Conservation (phyloP, 2,329 filamentous ascomycete genomes). For the Apiospora rasikravindrae region DNA sequence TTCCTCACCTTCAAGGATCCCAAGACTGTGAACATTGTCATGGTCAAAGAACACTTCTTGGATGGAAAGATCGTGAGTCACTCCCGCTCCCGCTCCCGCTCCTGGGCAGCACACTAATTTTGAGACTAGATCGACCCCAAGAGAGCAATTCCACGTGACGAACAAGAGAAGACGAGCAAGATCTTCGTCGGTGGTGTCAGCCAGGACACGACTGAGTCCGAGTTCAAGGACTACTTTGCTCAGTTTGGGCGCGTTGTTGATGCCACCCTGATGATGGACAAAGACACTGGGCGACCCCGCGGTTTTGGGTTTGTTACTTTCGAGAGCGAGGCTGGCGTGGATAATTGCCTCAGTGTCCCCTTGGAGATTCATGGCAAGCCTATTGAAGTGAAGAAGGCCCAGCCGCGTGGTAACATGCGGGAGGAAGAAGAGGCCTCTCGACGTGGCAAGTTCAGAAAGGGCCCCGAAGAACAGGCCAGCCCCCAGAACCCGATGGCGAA, state of each 20-base stretch:
- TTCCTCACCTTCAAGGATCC: constrained; percentile 98
- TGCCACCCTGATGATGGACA: constrained; percentile 99
- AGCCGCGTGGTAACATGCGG: constrained; percentile 90
- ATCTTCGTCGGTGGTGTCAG: constrained; percentile 98
- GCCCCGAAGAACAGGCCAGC: constrained; percentile 45
- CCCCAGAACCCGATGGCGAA: constrained; percentile 37
- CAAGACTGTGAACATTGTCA: constrained; percentile 97
- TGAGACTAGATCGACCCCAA: constrained; percentile 87
- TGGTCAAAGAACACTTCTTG: constrained; percentile 98
- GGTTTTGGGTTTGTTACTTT: constrained; percentile 99
- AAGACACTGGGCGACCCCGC: constrained; percentile 94
- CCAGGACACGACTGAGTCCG: constrained; percentile 93
- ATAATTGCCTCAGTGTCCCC: constrained; percentile 82
- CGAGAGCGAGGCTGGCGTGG: constrained; percentile 92
- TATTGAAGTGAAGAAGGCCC: constrained; percentile 98
- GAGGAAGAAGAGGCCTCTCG: constrained; percentile 81
- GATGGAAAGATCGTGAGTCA: constrained; percentile 96
- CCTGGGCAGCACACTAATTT: neutral
- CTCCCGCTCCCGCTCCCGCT: too few relatives aligned
- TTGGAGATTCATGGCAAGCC: constrained; percentile 94
- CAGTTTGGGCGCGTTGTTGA: constrained; percentile 96
- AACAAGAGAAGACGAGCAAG: constrained; percentile 97
- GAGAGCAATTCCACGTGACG: constrained; percentile 93
- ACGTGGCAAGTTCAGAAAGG: constrained; percentile 65
- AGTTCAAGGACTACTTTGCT: constrained; percentile 96